Conservation (phyloP, 345 rosid species). For the Theobroma cacao region DNA sequence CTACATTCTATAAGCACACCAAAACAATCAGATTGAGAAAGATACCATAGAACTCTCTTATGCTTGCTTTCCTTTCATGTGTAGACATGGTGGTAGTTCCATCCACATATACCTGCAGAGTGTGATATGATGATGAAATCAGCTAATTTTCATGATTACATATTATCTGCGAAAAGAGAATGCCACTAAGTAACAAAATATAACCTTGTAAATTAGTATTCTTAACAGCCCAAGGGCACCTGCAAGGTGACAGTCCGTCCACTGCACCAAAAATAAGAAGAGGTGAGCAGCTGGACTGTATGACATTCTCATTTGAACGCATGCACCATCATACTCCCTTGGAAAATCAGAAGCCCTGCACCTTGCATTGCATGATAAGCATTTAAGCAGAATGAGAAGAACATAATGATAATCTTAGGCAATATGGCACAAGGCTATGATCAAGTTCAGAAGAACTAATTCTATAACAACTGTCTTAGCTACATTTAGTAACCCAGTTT, state of each 20-base stretch:
- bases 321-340: slow-evolving; percentile 62
- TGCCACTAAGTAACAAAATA: not conserved
- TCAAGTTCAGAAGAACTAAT: not conserved
- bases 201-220: slow-evolving; percentile 64
- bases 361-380: not conserved
- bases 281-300: slow-evolving; percentile 71
- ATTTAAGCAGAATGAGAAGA: slow-evolving; percentile 5
- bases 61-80: slow-evolving; percentile 57
- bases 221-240: slow-evolving; percentile 66
- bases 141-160: not conserved
- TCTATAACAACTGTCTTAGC: not conserved
- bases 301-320: slow-evolving; percentile 77
- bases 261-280: slow-evolving; percentile 64
- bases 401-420: not conserved
- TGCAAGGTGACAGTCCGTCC: slow-evolving; percentile 70
- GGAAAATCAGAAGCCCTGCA: slow-evolving; percentile 66
- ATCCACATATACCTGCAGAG: slow-evolving; percentile 59
- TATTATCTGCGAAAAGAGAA: not conserved
- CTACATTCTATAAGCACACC: not conserved
- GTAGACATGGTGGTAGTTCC: slow-evolving; percentile 65
- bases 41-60: slow-evolving; percentile 69
- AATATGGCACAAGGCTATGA: not conserved
- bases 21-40: not conserved
- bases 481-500: not conserved
- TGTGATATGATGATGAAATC: not conserved